Evolutionary conservation across 805 yeast genomes (phyloP).

Genomic region (Saccharomycopsis capsularis): DNA sequence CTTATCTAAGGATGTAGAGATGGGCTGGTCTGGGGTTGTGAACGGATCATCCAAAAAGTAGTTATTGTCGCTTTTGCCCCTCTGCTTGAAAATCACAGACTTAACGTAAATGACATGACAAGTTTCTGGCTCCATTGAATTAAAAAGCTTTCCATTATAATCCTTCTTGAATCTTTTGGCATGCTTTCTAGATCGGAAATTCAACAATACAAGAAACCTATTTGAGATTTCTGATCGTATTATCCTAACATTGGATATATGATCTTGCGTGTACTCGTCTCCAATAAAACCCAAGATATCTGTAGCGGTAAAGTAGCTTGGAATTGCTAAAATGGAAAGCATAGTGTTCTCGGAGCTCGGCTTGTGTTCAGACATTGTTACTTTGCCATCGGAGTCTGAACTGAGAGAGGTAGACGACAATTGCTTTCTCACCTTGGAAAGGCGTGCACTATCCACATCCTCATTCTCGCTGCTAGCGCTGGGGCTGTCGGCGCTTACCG

Average conservation of each 20-base stretch:
- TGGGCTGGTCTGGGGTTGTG: constrained; percentile 57
- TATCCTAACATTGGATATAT: constrained; percentile 64
- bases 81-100: constrained; percentile 41
- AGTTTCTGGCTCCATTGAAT: constrained; percentile 81
- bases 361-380: not conserved
- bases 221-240: constrained; percentile 58
- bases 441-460: not conserved
- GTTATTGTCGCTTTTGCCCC: constrained; percentile 26
- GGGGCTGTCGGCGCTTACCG: not conserved
- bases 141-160: constrained; percentile 70
- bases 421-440: not conserved
- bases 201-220: constrained; percentile 70
- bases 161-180: constrained; percentile 61
- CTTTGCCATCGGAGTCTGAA: not conserved
- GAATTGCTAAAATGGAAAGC: constrained; percentile 34
- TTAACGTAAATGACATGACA: constrained; percentile 74
- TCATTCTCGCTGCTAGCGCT: constrained; percentile 8
- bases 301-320: constrained; percentile 79
- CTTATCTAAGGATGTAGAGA: constrained; percentile 27
- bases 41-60: constrained; percentile 41
- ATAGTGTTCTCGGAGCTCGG: constrained; percentile 2
- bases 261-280: constrained; percentile 40
- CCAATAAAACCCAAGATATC: constrained; percentile 80
- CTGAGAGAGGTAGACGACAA: not conserved
- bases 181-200: constrained; percentile 48